Evolutionary conservation across 345 rosid species (phyloP), one percentile per base, ranked within the genome.

Genomic region (Euphorbia tirucalli): DNA sequence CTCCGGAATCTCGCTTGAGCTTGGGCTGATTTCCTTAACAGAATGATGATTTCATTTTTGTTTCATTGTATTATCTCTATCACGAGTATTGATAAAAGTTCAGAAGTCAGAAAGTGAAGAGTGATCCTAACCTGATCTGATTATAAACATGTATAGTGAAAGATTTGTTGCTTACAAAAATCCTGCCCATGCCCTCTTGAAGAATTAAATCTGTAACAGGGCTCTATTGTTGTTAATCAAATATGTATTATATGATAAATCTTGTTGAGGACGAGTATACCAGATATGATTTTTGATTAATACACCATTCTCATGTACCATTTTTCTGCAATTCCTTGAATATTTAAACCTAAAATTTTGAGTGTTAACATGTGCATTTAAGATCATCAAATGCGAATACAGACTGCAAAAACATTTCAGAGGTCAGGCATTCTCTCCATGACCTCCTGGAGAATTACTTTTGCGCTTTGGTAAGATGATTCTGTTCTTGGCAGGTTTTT

Each of bases 371-470:
- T 39, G 24, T 39, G 44, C 54, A 25, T 16, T 24, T 41, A 11
- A 27, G 18, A 64, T n/a, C n/a, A 57, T 49, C 15, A 27, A 41
- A 58, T 32, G 14, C 9, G 8, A 4, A 50, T 67, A 67, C 8
- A 59, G 18, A 19, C 4, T 46, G 59, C 9, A 2, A 48, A 44
- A n/a, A 56, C 54, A 11, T 30, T 67, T 63, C 75, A 67, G 50
- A 77, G 64, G 66, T 61, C 86, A 14, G 88, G 86, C 87, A 87
- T 87, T 77, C 79, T 78, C 11, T 69, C 81, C 95, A 87, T 89
- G 49, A 89, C 95, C 74, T 93, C 95, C 69, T 84, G 84, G 57
- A 88, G 89, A 79, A 93, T 78, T 56, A 77, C 72, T 21, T 75
- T 81, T 5, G 92, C 84, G 71, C 87, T 90, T 71, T 71, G 77